Evolutionary conservation across 2,329 filamentous ascomycete genomes (phyloP), one percentile per base, ranked within the genome.

Genomic region (Ophiostoma tasmaniense): DNA sequence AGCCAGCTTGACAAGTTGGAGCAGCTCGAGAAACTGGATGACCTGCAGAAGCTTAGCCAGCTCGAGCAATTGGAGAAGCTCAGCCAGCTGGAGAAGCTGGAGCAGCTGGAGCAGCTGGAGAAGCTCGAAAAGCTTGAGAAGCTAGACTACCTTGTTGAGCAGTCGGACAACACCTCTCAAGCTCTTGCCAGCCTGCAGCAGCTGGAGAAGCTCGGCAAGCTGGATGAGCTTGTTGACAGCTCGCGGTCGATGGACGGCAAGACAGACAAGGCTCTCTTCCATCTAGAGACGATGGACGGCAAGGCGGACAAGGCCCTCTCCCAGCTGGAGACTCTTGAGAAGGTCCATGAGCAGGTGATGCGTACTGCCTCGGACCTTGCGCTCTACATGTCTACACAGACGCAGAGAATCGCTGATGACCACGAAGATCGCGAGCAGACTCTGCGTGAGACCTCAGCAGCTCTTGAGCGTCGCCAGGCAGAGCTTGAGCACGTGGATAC

Each of bases 261-360:
- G 25, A 85, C 91, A 0, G 85, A 85, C 67, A 89, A 92, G 75
- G 87, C 90, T 1, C 86, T 92, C 45, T 83, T 85, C 5, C 91
- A 93, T 73, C 85, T 97, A 64, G 89, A 90, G 71, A 91, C 91
- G 8, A 55, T 50, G 5, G 64, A 67, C 55, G 59, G 42, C 64
- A 68, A 70, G 25, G 86, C 91, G 0, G 85, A 85, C 67, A 89
- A 92, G 75, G 87, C 90, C 1, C 86, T 92, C 45, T 83, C 85
- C 5, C 91, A 93, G 73, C 85, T 97, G 64, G 89, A 90, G 71
- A 91, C 91, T 30, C 85, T 99, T 5, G 92, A 97, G 73, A 87
- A 93, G 77, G 95, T 98, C 66, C 92, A 97, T 75, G 85, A 90
- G 72, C 91, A 96, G 73, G 92, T 99, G 69, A 87, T 92, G 76